A percentile compares a stretch with the other conserved stretches of the same genome.
Conservation (phyloP, 352 stramenopile species). For the Phytophthora pluvialis region DNA sequence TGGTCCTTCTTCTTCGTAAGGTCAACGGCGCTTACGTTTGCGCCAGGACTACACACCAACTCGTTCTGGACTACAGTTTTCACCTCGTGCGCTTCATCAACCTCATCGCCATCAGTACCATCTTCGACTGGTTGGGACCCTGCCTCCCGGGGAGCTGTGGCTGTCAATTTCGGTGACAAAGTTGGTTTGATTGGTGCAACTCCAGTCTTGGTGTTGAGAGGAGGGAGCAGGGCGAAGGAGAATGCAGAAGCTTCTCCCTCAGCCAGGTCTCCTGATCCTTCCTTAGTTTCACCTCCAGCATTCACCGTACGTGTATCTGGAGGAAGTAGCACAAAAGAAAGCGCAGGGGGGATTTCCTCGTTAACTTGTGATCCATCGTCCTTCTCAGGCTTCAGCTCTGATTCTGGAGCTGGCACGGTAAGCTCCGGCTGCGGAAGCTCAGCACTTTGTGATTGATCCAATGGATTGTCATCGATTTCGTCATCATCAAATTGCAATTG, state of each 20-base stretch:
- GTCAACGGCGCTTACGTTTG: constrained; percentile 7
- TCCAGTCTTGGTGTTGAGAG: not conserved
- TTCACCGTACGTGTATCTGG: not conserved
- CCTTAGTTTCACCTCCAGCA: constrained; percentile 1
- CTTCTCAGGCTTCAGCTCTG: not conserved
- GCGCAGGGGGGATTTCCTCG: constrained; percentile 4
- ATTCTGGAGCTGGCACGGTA: not conserved
- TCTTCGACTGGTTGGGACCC: constrained; percentile 22
- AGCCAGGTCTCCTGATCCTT: constrained; percentile 7
- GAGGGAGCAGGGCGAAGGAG: constrained; percentile 35
- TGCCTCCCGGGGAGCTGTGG: not conserved
- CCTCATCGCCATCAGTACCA: constrained; percentile 32
- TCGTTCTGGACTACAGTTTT: constrained; percentile 15
- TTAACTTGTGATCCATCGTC: not conserved
- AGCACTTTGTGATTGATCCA: constrained; percentile 11
- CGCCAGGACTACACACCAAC: not conserved
- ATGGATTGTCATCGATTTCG: not conserved
- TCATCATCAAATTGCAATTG: constrained; percentile 55
- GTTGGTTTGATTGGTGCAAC: constrained; percentile 3
- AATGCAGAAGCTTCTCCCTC: constrained; percentile 25
- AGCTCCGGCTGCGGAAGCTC: not conserved
- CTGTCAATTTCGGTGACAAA: not conserved
- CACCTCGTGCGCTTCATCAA: constrained; percentile 15
- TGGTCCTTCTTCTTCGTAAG: constrained; percentile 9
- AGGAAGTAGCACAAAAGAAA: constrained; percentile 34